Conservation (phyloP, 148 eudicot genomes). For the Amaranthus palmeri region DNA sequence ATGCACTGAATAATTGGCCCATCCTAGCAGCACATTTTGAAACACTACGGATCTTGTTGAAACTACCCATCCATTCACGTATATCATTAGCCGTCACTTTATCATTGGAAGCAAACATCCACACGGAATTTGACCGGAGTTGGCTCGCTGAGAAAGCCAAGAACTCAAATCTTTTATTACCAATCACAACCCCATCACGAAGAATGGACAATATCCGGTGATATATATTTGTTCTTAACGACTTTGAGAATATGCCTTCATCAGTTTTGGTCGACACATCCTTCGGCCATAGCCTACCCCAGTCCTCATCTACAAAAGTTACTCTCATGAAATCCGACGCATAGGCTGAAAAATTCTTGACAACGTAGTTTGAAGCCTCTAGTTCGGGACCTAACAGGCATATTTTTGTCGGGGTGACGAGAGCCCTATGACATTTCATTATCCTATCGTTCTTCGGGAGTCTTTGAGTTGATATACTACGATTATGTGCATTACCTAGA, state of each 20-base stretch:
- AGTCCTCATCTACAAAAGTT: constrained; percentile 97
- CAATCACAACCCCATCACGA: constrained; percentile 71
- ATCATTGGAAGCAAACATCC: constrained; percentile 99
- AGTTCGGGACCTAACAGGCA: constrained; percentile 91
- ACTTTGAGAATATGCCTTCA: constrained; percentile 70
- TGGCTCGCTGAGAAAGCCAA: constrained; percentile 96
- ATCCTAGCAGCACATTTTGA: constrained; percentile 98
- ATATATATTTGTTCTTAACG: constrained; percentile 61
- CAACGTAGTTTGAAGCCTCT: constrained; percentile 80
- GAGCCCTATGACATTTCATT: constrained; percentile 85
- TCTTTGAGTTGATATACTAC: constrained; percentile 38
- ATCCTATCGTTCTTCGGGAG: constrained; percentile 45
- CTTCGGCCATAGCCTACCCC: constrained; percentile 63
- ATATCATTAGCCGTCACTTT: constrained; percentile 70
- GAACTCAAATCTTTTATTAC: constrained; percentile 72
- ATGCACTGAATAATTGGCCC: constrained; percentile 93
- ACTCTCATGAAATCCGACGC: constrained; percentile 85
- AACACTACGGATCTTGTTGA: constrained; percentile 79
- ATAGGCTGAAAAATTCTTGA: constrained; percentile 69
- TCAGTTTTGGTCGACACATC: constrained; percentile 51
- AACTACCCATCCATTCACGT: constrained; percentile 96
- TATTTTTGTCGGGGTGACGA: constrained; percentile 77
- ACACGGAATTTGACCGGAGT: constrained; percentile 82
- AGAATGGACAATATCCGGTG: constrained; percentile 70
- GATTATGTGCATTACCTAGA: constrained; percentile 30